These are phyloP conservation scores for Torrubiellomyces zombiae DNA, from an alignment of 2,329 filamentous ascomycete genomes.

Conservation along the genomic window DNA sequence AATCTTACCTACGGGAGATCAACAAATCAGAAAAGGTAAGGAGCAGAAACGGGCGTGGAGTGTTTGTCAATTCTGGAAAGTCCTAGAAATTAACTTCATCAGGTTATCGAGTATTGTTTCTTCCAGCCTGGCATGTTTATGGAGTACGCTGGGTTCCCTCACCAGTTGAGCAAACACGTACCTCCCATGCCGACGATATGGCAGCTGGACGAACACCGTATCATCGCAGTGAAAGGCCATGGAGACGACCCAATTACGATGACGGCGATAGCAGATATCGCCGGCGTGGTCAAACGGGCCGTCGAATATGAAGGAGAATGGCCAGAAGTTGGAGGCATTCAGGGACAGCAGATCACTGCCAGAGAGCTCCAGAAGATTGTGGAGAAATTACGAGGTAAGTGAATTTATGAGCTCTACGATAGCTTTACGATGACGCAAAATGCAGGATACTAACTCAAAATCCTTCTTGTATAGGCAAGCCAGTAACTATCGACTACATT, in stretches of 20 bases:
- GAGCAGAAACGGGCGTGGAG: background rate
- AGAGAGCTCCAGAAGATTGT: slow-evolving; percentile 20
- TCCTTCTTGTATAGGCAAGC: slow-evolving; percentile 3
- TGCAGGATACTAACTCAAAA: background rate
- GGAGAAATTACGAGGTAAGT: slow-evolving; percentile 21
- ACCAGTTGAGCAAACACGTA: slow-evolving; percentile 26
- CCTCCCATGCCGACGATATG: slow-evolving; percentile 17
- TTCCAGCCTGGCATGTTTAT: slow-evolving; percentile 37
- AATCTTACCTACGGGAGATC: slow-evolving; percentile 30
- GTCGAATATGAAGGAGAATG: slow-evolving; percentile 25
- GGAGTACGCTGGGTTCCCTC: slow-evolving; percentile 34
- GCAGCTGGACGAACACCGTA: slow-evolving; percentile 21
- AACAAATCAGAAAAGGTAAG: slow-evolving; percentile 27
- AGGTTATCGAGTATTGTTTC: slow-evolving; percentile 36
- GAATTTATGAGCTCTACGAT: slow-evolving; percentile 10
- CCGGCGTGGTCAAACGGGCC: slow-evolving; percentile 19
- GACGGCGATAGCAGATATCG: slow-evolving; percentile 26
- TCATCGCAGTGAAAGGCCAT: slow-evolving; percentile 22
- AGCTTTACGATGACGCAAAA: background rate
- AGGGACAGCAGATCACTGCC: slow-evolving; percentile 17
- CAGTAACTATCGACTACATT: slow-evolving; percentile 6
- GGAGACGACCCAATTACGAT: slow-evolving; percentile 23
- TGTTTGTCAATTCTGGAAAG: too few relatives aligned
- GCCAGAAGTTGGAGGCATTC: slow-evolving; percentile 23
- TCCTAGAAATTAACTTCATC: background rate